Conservation (phyloP, 2,329 filamentous ascomycete species). For the Iodosphaeria phyllophila region DNA sequence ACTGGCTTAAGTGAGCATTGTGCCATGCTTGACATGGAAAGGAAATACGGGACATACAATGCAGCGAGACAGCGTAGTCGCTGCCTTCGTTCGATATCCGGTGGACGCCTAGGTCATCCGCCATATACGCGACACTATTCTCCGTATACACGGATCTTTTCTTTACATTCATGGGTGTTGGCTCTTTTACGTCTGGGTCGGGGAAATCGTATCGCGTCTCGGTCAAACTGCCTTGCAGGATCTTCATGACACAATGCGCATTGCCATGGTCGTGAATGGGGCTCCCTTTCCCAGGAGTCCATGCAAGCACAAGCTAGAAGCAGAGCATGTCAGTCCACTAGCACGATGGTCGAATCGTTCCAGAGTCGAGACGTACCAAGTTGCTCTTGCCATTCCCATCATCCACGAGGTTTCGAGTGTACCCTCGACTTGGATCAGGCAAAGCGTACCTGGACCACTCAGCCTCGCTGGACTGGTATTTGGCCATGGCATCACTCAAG, state of each 20-base stretch:
- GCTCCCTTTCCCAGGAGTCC: constrained; percentile 68
- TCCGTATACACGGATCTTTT: constrained; percentile 48
- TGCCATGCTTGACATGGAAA: constrained; percentile 2
- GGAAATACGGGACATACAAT: constrained; percentile 28
- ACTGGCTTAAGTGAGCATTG: constrained; percentile 23
- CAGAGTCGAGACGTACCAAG: constrained; percentile 18
- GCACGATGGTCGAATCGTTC: neutral
- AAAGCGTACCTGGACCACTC: constrained; percentile 66
- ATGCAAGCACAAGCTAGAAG: constrained; percentile 63
- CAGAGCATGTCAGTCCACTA: constrained; percentile 7
- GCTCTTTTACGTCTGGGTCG: constrained; percentile 22
- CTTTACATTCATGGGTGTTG: constrained; percentile 45
- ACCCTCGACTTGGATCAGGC: constrained; percentile 48
- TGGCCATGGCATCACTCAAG: constrained; percentile 53
- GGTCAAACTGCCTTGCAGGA: constrained; percentile 58
- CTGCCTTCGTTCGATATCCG: constrained; percentile 59
- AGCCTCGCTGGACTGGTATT: constrained; percentile 47
- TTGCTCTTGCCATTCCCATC: constrained; percentile 58
- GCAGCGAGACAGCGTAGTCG: constrained; percentile 68
- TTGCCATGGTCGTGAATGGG: constrained; percentile 81
- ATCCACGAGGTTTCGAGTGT: constrained; percentile 80
- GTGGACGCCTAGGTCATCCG: constrained; percentile 75
- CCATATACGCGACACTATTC: constrained; percentile 77
- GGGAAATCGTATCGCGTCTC: constrained; percentile 74
- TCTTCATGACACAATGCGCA: constrained; percentile 85